These are phyloP conservation scores for Penicillium sp. DNA, from an alignment of 2,329 filamentous ascomycete species.

Conservation along the genomic window DNA sequence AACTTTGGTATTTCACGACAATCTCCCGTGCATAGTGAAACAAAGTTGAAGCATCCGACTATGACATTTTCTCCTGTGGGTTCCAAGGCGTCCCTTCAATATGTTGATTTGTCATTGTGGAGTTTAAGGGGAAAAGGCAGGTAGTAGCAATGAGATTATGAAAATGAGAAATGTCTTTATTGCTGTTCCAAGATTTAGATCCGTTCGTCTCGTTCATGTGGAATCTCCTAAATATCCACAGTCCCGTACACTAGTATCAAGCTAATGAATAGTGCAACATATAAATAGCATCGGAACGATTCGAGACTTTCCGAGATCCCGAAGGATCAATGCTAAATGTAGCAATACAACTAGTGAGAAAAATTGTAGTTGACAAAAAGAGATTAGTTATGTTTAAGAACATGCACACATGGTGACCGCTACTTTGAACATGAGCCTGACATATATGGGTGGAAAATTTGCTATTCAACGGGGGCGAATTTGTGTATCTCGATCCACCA, in stretches of 20 bases:
- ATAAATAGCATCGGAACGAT: not conserved
- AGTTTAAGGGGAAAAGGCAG: constrained; percentile 8
- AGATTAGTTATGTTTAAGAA: too few relatives aligned
- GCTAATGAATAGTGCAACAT: not conserved
- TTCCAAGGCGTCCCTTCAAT: constrained; percentile 1
- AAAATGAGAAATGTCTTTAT: constrained; percentile 12
- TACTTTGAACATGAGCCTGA: too few relatives aligned
- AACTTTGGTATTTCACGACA: not conserved
- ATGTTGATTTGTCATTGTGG: constrained; percentile 6
- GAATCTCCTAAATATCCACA: not conserved
- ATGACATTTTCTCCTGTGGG: constrained; percentile 4
- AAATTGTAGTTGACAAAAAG: too few relatives aligned
- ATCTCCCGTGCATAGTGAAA: not conserved
- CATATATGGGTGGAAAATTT: too few relatives aligned
- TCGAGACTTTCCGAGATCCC: too few relatives aligned
- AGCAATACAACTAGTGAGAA: too few relatives aligned
- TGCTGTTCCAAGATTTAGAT: not conserved
- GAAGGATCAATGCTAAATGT: too few relatives aligned
- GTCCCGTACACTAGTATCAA: not conserved
- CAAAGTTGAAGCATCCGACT: not conserved
- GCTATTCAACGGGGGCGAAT: too few relatives aligned
- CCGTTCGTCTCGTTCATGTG: too few relatives aligned
- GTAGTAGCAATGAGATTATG: constrained; percentile 13
- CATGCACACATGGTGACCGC: too few relatives aligned
- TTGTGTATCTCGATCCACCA: too few relatives aligned